Evolutionary conservation across 495 filamentous ascomycete species (phyloP).

Genomic region (Choiromyces venosus): DNA sequence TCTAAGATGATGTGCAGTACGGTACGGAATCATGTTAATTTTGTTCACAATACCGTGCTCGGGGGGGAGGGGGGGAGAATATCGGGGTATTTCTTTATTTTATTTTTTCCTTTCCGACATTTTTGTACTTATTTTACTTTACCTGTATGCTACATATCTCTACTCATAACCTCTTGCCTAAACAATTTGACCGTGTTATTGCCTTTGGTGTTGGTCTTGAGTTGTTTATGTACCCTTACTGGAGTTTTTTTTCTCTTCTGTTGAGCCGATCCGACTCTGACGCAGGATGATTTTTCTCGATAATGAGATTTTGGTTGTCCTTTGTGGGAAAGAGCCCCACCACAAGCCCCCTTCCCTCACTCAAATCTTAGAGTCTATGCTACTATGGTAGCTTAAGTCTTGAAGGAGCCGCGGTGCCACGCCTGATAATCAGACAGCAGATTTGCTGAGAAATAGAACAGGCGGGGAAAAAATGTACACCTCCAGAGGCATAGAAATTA

Average conservation of each 20-base stretch:
- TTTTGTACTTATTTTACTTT: neutral
- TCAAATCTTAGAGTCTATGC: no score
- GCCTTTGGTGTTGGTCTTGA: neutral
- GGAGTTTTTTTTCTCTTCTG: neutral
- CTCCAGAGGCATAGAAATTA: no score
- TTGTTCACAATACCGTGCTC: no score
- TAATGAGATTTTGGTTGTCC: neutral
- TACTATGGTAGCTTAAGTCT: no score
- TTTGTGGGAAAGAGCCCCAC: neutral
- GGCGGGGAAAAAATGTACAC: no score
- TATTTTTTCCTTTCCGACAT: neutral
- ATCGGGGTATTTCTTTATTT: no score
- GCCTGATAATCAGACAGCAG: no score
- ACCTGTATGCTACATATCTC: neutral
- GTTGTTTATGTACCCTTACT: neutral
- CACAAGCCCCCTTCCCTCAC: neutral
- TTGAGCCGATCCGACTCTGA: neutral
- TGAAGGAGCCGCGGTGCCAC: neutral
- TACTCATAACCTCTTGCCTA: neutral
- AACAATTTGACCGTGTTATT: neutral
- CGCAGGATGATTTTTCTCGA: neutral
- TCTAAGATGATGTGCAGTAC: neutral
- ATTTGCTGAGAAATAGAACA: no score
- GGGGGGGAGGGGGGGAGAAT: no score
- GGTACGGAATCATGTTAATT: no score